These are phyloP conservation scores for Diplodia seriata DNA, from an alignment of 2,329 filamentous ascomycete genomes.

Conservation along the genomic window DNA sequence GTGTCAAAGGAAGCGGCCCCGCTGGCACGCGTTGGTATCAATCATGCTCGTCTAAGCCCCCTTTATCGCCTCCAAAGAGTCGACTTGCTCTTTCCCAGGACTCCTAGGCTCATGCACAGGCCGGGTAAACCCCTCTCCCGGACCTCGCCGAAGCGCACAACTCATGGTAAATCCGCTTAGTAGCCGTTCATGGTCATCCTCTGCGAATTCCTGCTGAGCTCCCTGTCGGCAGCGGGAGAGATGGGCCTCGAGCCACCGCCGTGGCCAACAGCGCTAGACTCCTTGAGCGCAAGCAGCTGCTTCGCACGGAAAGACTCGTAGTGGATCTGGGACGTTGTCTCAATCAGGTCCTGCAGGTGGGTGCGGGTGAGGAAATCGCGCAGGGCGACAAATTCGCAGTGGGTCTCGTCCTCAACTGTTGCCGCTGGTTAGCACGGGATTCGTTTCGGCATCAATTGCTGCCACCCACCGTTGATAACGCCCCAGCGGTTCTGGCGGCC, in stretches of 20 bases:
- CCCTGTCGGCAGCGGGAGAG: conserved; percentile 90
- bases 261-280: conserved; percentile 83
- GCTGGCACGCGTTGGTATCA: conserved; percentile 33
- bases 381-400: conserved; percentile 99
- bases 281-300: conserved; percentile 96
- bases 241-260: conserved; percentile 79
- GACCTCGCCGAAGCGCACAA: neutral
- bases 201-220: conserved; percentile 96
- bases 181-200: conserved; percentile 99
- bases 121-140: neutral
- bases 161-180: conserved; percentile 56
- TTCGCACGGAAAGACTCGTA: conserved; percentile 99
- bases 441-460: neutral
- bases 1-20: conserved; percentile 32
- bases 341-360: conserved; percentile 97
- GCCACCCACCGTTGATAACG: conserved; percentile 75
- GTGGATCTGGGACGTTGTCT: conserved; percentile 99
- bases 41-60: conserved; percentile 32
- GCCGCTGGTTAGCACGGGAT: conserved; percentile 14
- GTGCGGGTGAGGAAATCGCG: conserved; percentile 98
- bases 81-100: conserved; percentile 20
- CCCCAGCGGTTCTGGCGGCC: conserved; percentile 99
- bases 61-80: conserved; percentile 25
- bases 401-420: conserved; percentile 92
- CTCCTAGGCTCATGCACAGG: conserved; percentile 4